Evolutionary conservation across 2,329 filamentous ascomycete species (phyloP), one percentile per base, ranked within the genome.

Genomic region (Hymenoscyphus fructigenus): DNA sequence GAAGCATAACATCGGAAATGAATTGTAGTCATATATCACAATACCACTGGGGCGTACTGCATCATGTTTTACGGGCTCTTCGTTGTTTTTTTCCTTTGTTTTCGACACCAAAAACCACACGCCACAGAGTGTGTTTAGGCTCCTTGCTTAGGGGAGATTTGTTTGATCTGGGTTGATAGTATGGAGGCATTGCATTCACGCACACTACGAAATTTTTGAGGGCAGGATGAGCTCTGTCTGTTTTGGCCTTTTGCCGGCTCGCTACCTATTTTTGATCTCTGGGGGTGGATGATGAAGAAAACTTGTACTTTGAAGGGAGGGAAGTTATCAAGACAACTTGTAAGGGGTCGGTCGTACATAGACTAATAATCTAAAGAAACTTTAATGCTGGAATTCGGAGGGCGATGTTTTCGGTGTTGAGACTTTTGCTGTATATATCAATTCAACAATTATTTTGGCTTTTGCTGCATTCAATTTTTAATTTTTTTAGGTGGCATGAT

Each of bases 21-120:
- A 60, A 64, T 65, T 71, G 69, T 71, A 72, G 66, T 69, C 69
- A 71, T 70, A 69, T 68, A 67, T 66, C 66, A 66, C 61, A 70
- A 69, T 69, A 70, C 67, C 68, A 70, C 64, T 64, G 68, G 69
- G 65, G 69, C 67, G 70, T 71, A 5, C 15, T 41, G 50, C 60
- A 58, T 68, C 29, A 68, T 64, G 57, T 63, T 67, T 44, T 53
- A 53, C 23, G 20, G 47, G 47, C 47, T 53, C 20, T 10, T 67
- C 63, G 61, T 56, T 64, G n/a, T n/a, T 55, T 36, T 63, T 66
- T 69, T 66, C 65, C 55, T 70, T 68, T 69, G 65, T 67, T 60
- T 47, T 53, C 34, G 58, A 66, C 56, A 38, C 14, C 36, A 63
- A 50, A 65, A 59, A 53, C 17, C 44, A 55, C 47, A 36, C 60